A percentile compares a stretch with the other conserved stretches of the same genome.
phyloP scores from a whole-genome alignment of 352 stramenopile species.

The Sclerospora graminicola region DNA sequence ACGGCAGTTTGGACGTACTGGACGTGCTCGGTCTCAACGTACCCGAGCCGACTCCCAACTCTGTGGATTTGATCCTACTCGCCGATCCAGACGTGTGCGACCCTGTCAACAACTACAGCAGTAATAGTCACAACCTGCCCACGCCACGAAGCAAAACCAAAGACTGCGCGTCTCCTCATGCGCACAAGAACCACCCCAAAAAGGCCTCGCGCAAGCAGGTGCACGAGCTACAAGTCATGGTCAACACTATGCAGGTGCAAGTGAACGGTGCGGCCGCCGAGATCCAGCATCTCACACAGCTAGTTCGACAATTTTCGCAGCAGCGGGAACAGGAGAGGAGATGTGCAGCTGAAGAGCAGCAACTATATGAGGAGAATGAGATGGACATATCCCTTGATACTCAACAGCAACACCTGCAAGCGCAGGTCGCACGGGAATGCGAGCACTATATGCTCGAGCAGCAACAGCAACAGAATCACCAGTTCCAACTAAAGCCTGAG shows the following conservation, averaged over 20 bases:
- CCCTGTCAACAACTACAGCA: background rate
- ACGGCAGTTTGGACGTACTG: slow-evolving; percentile 12
- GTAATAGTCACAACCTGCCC: background rate
- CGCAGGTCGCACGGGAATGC: slow-evolving; percentile 9
- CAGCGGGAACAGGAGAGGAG: slow-evolving; percentile 11
- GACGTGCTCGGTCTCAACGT: slow-evolving; percentile 7
- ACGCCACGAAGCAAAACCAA: slow-evolving; percentile 3
- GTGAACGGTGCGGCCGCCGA: slow-evolving; percentile 15
- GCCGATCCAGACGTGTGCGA: slow-evolving; percentile 2
- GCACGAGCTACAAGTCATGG: slow-evolving; percentile 21
- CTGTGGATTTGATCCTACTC: slow-evolving; percentile 5
- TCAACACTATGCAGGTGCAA: slow-evolving; percentile 22
- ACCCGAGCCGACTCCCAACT: slow-evolving; percentile 5
- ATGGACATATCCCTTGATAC: slow-evolving; percentile 13
- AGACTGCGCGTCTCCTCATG: slow-evolving; percentile 1
- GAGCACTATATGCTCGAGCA: slow-evolving; percentile 12
- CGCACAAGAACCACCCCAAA: slow-evolving; percentile 14
- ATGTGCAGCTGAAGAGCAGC: slow-evolving; percentile 1
- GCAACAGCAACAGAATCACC: slow-evolving; percentile 1
- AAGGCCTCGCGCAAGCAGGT: slow-evolving; percentile 22
- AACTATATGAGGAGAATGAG: slow-evolving; percentile 8
- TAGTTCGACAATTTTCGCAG: slow-evolving; percentile 15
- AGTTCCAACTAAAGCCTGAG: background rate
- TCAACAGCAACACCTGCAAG: slow-evolving; percentile 8
- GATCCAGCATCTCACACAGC: slow-evolving; percentile 21